Evolutionary conservation across 2,329 filamentous ascomycete genomes (phyloP), one percentile per base, ranked within the genome.

Genomic region (Sporothrix curviconia): DNA sequence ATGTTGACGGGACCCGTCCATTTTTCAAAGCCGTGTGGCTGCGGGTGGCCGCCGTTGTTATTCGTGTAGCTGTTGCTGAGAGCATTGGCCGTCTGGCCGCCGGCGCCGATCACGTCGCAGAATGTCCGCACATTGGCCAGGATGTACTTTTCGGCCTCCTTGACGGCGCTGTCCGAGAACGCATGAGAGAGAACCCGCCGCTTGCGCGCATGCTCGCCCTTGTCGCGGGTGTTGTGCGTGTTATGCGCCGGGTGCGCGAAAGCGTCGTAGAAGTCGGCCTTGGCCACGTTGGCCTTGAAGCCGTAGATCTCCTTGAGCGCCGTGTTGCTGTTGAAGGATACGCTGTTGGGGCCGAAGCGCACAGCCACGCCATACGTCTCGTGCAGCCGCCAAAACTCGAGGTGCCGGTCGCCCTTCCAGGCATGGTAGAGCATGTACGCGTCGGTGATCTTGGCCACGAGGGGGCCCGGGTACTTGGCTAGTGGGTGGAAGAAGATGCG

Each of bases 321-420:
- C 7, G 79, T 78, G 60, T 80, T 80, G 56, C 83, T 85, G 76
- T 94, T 92, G 74, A 95, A 82, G 1, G 85, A 89, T 42, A 95
- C 74, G 60, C 82, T 83, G 70, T 90, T 90, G 44, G 90, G 90
- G 0, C 87, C 87, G 63, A 87, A 89, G 28, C 90, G 87, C n/a
- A 92, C 86, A 52, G 84, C 70, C n/a, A 76, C 74, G 64, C 83
- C 88, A 66, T 95, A 91, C 67, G 79, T 78, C 64, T 85, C 74
- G 69, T 95, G 90, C 64, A 86, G 76, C 30, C 79, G 76, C 74
- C 84, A 84, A 65, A 90, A 85, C 66, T 87, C 83, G 17, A 92
- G 78, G 67, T 92, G 88, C 1, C 87, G 80, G 63, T 88, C 84
- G 54, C 88, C 89, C 65, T 82, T 85, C 71, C 84, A 88, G 49